A percentile compares a stretch with the other conserved stretches of the same genome.
Evolutionary conservation across 2,329 filamentous ascomycete species (phyloP).

Genomic region (Sporothrix sp.): DNA sequence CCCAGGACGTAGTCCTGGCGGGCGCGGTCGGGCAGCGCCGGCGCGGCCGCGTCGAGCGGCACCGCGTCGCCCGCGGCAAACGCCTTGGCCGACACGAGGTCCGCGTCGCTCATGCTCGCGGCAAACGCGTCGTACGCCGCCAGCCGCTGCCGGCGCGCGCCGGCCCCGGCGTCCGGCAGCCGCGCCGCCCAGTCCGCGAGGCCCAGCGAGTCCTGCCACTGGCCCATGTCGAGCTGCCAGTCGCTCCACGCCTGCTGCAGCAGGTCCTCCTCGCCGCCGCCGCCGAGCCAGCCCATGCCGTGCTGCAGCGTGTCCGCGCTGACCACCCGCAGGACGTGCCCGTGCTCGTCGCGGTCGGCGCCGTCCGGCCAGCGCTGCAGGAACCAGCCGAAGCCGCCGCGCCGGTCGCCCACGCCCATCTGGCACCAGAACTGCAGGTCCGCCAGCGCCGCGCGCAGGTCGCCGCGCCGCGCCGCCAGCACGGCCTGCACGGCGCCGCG

Average conservation of each 20-base stretch:
- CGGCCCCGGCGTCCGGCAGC: constrained; percentile 14
- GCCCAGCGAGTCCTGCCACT: constrained; percentile 40
- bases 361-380: constrained; percentile 67
- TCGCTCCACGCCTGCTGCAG: constrained; percentile 55
- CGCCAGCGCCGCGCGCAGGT: constrained; percentile 70
- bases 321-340: constrained; percentile 63
- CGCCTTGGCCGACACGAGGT: constrained; percentile 45
- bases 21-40: constrained; percentile 39
- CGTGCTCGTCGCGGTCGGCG: constrained; percentile 55
- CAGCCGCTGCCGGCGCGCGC: constrained; percentile 29
- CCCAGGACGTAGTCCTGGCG: constrained; percentile 44
- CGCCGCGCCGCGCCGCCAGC: constrained; percentile 57
- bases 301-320: constrained; percentile 68
- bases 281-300: constrained; percentile 64
- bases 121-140: constrained; percentile 43
- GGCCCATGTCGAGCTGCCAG: constrained; percentile 55
- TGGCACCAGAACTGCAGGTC: constrained; percentile 97
- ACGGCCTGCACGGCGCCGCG: constrained; percentile 58
- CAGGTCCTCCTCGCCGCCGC: constrained; percentile 47
- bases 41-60: constrained; percentile 52
- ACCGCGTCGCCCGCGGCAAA: constrained; percentile 34
- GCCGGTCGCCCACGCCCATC: constrained; percentile 82
- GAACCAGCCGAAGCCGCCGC: constrained; percentile 85
- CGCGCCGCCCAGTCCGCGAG: constrained; percentile 30
- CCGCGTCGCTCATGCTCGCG: constrained; percentile 55